Conservation (phyloP, 2,329 filamentous ascomycete genomes). For the Aspergillus sp. region DNA sequence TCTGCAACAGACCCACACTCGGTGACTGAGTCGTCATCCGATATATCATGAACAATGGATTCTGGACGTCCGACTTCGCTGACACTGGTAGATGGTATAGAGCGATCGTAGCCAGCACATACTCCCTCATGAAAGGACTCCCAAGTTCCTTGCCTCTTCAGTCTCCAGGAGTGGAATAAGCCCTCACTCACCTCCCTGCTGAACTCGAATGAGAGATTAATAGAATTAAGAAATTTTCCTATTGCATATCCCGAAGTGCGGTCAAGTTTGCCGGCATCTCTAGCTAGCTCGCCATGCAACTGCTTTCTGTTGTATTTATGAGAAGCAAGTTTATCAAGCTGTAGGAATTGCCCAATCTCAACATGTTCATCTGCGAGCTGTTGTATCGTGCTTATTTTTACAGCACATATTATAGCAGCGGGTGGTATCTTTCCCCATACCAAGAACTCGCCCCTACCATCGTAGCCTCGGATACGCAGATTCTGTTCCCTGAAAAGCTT, state of each 20-base stretch:
- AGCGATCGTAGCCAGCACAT: slow-evolving; percentile 9
- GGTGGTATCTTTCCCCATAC: slow-evolving; percentile 36
- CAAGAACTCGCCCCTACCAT: slow-evolving; percentile 34
- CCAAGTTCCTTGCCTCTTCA: slow-evolving; percentile 16
- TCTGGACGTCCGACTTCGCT: background rate
- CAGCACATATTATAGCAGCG: slow-evolving; percentile 30
- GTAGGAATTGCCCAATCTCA: slow-evolving; percentile 30
- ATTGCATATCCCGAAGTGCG: slow-evolving; percentile 21
- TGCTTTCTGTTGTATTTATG: background rate
- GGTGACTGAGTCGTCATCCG: slow-evolving; percentile 1
- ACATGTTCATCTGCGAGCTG: slow-evolving; percentile 15
- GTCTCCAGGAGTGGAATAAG: slow-evolving; percentile 25
- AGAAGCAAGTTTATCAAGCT: slow-evolving; percentile 23
- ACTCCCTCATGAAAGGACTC: slow-evolving; percentile 19
- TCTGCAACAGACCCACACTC: background rate
- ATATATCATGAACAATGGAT: background rate
- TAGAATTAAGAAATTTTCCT: slow-evolving; percentile 23
- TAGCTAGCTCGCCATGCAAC: slow-evolving; percentile 21
- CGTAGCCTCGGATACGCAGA: slow-evolving; percentile 24
- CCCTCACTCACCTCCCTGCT: slow-evolving; percentile 23
- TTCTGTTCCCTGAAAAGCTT: slow-evolving; percentile 24
- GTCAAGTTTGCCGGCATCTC: slow-evolving; percentile 14
- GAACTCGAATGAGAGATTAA: slow-evolving; percentile 27
- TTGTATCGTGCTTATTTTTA: slow-evolving; percentile 28
- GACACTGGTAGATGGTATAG: background rate